Evolutionary conservation across 768 basidiomycete genomes (phyloP).

Genomic region (Hypholoma sublateritium): DNA sequence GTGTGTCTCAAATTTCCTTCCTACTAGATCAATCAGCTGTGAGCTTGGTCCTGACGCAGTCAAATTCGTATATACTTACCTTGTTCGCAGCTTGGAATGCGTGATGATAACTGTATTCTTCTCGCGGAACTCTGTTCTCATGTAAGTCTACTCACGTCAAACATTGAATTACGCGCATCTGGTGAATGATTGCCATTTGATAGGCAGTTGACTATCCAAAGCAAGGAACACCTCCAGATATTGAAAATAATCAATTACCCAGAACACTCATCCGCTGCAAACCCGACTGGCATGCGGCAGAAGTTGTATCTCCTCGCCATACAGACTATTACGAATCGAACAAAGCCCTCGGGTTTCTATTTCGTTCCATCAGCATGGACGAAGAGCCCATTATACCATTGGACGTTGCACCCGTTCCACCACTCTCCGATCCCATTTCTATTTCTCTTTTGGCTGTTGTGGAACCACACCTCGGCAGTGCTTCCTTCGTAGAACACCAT

Average conservation of each 20-base stretch:
- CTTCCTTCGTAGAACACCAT: slow-evolving; percentile 20
- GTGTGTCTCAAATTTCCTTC: neutral
- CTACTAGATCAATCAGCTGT: slow-evolving; percentile 70
- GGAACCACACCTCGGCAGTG: slow-evolving; percentile 26
- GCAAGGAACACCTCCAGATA: slow-evolving; percentile 65
- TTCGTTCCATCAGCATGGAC: slow-evolving; percentile 54
- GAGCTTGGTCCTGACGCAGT: slow-evolving; percentile 3
- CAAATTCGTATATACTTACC: neutral
- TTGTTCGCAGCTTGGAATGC: slow-evolving; percentile 53
- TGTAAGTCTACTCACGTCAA: slow-evolving; percentile 22
- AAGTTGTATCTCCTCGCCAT: slow-evolving; percentile 49
- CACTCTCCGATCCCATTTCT: slow-evolving; percentile 38
- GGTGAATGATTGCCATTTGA: slow-evolving; percentile 14
- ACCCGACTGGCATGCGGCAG: slow-evolving; percentile 77
- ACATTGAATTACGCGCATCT: neutral
- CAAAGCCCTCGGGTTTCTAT: slow-evolving; percentile 72
- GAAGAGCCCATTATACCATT: slow-evolving; percentile 14
- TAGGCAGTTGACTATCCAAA: slow-evolving; percentile 82
- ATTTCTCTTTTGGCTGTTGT: slow-evolving; percentile 30
- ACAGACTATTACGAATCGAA: slow-evolving; percentile 72
- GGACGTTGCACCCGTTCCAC: slow-evolving; percentile 1
- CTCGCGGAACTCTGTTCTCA: slow-evolving; percentile 64
- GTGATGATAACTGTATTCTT: slow-evolving; percentile 52
- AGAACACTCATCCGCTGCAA: slow-evolving; percentile 59
- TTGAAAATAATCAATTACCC: slow-evolving; percentile 47